Evolutionary conservation across 305 asterid genomes (phyloP).

Genomic region (Fraxinus baroniana): DNA sequence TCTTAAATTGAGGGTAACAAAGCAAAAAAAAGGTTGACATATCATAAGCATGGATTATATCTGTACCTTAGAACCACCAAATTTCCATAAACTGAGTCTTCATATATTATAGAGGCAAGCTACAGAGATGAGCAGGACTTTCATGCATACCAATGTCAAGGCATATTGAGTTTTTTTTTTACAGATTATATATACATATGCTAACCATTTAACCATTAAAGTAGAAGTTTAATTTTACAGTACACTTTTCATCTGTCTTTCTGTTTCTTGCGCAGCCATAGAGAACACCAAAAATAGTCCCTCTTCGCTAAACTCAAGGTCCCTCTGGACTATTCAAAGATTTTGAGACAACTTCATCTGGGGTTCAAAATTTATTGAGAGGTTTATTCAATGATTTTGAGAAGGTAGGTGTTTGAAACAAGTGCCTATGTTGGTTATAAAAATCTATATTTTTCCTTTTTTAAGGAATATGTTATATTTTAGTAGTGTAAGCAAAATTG

Average conservation of each 20-base stretch:
- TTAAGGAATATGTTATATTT: not conserved
- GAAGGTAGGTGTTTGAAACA: not conserved
- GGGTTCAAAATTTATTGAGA: not conserved
- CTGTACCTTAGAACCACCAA: not conserved
- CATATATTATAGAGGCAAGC: not conserved
- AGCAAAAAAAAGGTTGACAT: not conserved
- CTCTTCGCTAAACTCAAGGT: not conserved
- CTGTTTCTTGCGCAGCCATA: not conserved
- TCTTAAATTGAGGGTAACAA: not conserved
- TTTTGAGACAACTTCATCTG: not conserved
- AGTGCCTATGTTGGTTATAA: not conserved
- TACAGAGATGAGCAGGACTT: not conserved
- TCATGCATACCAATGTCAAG: not conserved
- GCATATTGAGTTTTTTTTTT: not conserved
- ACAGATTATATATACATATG: not conserved
- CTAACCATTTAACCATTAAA: not conserved
- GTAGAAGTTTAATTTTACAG: not conserved
- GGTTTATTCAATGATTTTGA: not conserved
- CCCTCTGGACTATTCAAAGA: not conserved
- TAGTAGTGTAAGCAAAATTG: not conserved
- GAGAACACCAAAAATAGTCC: not conserved
- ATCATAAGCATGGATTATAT: not conserved
- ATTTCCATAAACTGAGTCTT: not conserved
- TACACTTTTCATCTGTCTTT: not conserved
- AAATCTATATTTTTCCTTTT: not conserved